Evolutionary conservation across 176 grass and related monocot genomes (phyloP), one percentile per base, ranked within the genome.

Genomic region (Tillandsia fasciculata): DNA sequence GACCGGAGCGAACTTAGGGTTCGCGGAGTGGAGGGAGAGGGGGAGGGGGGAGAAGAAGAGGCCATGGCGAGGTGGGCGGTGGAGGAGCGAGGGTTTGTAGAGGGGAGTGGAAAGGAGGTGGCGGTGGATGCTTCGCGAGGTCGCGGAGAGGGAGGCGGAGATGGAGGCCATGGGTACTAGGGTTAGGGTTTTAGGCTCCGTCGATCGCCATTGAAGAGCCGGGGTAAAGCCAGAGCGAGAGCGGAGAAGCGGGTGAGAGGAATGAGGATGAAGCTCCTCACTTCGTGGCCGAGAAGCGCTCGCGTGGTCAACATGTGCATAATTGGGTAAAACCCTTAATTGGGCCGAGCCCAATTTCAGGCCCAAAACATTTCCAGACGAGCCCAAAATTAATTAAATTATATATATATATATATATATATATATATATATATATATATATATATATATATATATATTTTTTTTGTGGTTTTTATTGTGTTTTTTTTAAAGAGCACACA

Each of bases 131-230:
- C 50, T 66, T 20, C 83, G 79, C 57, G 67, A 86, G 70, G 73
- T 77, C 28, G 69, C 83, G 75, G 80, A 88, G 12, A 83, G 82
- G 50, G 77, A 81, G 47, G 78, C 68, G 26, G 83, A 90, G 17
- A 83, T 56, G 75, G 79, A 76, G 52, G 77, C 26, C 12, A 17
- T 12, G 12, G 10, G 51, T 53, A 64, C 51, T 82, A 86, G 75
- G 86, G 74, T 51, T 77, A 72, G 77, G 73, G 53, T 81, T 81
- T 65, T 65, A 65, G 65, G 73, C 78, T 68, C 1, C 47, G 64
- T 56, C n/a, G 54, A 26, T 65, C 28, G 68, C 74, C 80, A 77
- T 83, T 10, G 74, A 54, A 65, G 80, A 26, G 13, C 49, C 18
- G 54, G 63, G 47, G 63, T 49, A 83, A 69, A 67, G 12, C 49